phyloP scores from a whole-genome alignment of 2,329 filamentous ascomycete species.

The Curvularia lunata region DNA sequence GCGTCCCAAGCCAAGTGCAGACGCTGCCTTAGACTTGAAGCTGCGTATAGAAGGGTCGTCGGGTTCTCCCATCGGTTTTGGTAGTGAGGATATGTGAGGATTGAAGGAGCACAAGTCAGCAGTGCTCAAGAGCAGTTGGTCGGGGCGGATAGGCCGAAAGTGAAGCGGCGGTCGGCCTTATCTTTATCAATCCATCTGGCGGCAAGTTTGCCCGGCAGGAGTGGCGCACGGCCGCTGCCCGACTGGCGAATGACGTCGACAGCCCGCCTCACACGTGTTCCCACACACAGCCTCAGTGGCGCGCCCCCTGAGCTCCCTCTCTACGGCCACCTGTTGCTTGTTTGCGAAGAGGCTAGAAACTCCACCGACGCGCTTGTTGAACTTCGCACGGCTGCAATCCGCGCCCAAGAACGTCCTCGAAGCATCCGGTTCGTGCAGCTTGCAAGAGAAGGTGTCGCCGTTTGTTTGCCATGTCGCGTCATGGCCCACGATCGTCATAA shows the following conservation, averaged over 20 bases:
- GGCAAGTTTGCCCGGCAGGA: constrained; percentile 15
- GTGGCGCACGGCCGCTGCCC: not conserved
- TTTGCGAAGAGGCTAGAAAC: not conserved
- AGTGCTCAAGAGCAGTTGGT: constrained; percentile 12
- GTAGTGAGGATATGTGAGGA: constrained; percentile 20
- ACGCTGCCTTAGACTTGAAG: constrained; percentile 58
- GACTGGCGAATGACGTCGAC: constrained; percentile 16
- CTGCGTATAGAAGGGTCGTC: constrained; percentile 60
- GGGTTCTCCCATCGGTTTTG: constrained; percentile 61
- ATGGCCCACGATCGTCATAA: not conserved
- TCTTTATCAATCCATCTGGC: constrained; percentile 18
- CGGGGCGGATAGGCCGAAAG: constrained; percentile 13
- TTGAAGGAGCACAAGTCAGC: constrained; percentile 19
- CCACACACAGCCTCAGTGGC: constrained; percentile 16
- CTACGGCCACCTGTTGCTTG: not conserved
- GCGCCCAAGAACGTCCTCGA: not conserved
- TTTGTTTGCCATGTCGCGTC: not conserved
- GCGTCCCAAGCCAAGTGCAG: constrained; percentile 53
- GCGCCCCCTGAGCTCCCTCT: not conserved
- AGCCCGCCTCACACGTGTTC: constrained; percentile 4
- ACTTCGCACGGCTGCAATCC: not conserved
- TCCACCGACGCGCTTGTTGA: not conserved
- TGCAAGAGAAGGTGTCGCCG: not conserved
- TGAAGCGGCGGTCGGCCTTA: constrained; percentile 32
- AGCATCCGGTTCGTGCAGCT: not conserved